Evolutionary conservation across 805 yeast genomes (phyloP).

Genomic region (Ogataea polymorpha): DNA sequence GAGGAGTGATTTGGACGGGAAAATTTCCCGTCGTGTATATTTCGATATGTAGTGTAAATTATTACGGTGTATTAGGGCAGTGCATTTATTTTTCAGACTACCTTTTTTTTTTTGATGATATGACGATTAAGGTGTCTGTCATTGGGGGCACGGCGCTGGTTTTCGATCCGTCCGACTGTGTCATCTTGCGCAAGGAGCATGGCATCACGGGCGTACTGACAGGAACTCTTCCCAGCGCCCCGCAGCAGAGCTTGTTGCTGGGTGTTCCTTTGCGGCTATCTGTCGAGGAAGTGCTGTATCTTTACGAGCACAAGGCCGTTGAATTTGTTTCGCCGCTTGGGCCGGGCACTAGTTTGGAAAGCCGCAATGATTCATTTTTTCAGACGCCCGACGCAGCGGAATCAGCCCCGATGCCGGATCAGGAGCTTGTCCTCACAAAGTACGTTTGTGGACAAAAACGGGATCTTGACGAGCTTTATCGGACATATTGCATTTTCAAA

Average conservation of each 20-base stretch:
- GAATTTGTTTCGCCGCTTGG: background rate
- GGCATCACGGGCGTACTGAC: constrained; percentile 74
- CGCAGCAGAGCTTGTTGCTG: constrained; percentile 87
- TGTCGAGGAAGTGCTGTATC: constrained; percentile 71
- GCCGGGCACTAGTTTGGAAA: background rate
- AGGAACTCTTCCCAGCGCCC: constrained; percentile 86
- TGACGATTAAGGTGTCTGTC: constrained; percentile 29
- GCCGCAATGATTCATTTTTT: background rate
- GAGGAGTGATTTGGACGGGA: constrained; percentile 24
- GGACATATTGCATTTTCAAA: constrained; percentile 21
- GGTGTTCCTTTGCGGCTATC: constrained; percentile 78
- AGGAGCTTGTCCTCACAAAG: constrained; percentile 2
- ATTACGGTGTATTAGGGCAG: constrained; percentile 11
- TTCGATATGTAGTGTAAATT: constrained; percentile 18
- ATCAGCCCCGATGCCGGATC: background rate
- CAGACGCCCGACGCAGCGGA: constrained; percentile 1
- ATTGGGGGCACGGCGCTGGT: constrained; percentile 49
- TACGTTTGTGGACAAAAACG: constrained; percentile 1
- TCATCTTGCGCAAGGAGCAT: constrained; percentile 46
- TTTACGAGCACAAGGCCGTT: constrained; percentile 36
- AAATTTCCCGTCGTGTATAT: constrained; percentile 13
- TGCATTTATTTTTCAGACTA: background rate
- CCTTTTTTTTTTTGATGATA: background rate
- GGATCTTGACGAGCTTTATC: constrained; percentile 9
- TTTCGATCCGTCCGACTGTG: constrained; percentile 54